Conservation (phyloP, 2,329 filamentous ascomycete genomes). For the Pseudogymnoascus verrucosus region DNA sequence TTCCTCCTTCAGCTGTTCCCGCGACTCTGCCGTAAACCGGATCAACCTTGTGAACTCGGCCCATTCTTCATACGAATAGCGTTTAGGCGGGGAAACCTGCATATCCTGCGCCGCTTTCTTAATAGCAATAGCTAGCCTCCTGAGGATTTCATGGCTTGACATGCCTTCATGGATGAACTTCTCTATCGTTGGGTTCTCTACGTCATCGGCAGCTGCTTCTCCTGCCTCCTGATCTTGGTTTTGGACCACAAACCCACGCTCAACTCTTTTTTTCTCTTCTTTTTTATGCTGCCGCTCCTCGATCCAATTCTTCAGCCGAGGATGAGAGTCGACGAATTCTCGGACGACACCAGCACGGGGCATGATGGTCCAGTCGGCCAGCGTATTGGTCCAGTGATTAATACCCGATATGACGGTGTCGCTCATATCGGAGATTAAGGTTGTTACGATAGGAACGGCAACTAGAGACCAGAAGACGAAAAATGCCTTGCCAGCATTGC, state of each 20-base stretch:
- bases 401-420: slow-evolving; percentile 56
- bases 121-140: slow-evolving; percentile 49
- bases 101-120: slow-evolving; percentile 47
- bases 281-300: slow-evolving; percentile 31
- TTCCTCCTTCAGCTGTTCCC: slow-evolving; percentile 30
- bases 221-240: slow-evolving; percentile 26
- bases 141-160: slow-evolving; percentile 37
- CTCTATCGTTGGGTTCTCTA: slow-evolving; percentile 10
- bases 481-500: slow-evolving; percentile 58
- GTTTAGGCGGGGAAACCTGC: slow-evolving; percentile 36
- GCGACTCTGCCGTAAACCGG: slow-evolving; percentile 38
- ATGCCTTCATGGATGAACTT: slow-evolving; percentile 7
- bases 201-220: slow-evolving; percentile 10
- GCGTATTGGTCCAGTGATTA: slow-evolving; percentile 50
- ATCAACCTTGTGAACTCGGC: slow-evolving; percentile 57
- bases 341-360: slow-evolving; percentile 52
- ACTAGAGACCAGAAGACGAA: slow-evolving; percentile 65
- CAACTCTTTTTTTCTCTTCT: slow-evolving; percentile 36
- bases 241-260: slow-evolving; percentile 24
- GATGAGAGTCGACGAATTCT: slow-evolving; percentile 40
- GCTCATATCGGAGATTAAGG: slow-evolving; percentile 55
- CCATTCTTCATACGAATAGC: slow-evolving; percentile 63
- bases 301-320: slow-evolving; percentile 34
- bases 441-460: slow-evolving; percentile 63
- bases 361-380: slow-evolving; percentile 60